phyloP scores from a whole-genome alignment of 805 yeast genomes.

The Candida silvatica region DNA sequence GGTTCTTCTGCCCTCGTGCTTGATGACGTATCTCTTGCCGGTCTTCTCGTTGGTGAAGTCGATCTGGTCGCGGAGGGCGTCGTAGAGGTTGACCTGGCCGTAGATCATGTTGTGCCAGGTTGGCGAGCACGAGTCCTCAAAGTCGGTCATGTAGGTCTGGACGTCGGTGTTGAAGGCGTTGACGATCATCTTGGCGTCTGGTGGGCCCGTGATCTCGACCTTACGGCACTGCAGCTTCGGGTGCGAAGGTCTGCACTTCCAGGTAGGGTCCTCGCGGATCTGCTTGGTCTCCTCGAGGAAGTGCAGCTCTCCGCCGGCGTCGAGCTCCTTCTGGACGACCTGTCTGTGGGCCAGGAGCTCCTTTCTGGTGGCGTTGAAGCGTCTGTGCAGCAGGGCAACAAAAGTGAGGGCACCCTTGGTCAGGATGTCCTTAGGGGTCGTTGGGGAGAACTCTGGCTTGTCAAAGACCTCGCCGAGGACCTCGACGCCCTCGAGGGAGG shows the following conservation, averaged over 20 bases:
- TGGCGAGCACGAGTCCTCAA: constrained; percentile 79
- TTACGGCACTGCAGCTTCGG: constrained; percentile 69
- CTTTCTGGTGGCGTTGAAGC: constrained; percentile 56
- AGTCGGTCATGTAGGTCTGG: constrained; percentile 80
- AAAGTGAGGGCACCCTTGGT: constrained; percentile 56
- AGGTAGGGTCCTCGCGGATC: constrained; percentile 63
- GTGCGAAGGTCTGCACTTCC: constrained; percentile 71
- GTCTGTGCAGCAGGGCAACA: constrained; percentile 64
- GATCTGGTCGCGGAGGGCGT: constrained; percentile 64
- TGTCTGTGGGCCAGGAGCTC: constrained; percentile 55
- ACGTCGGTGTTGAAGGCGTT: constrained; percentile 74
- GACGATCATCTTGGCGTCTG: constrained; percentile 75
- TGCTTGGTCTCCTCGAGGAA: constrained; percentile 60
- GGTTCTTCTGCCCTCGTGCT: constrained; percentile 43
- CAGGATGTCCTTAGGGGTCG: constrained; percentile 43
- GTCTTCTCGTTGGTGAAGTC: constrained; percentile 32
- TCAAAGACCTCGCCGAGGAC: constrained; percentile 39
- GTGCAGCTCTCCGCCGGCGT: constrained; percentile 51
- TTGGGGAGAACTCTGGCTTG: constrained; percentile 27
- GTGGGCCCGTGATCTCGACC: constrained; percentile 81
- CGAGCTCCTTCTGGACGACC: constrained; percentile 50
- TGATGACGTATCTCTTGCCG: constrained; percentile 31
- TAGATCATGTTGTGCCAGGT: constrained; percentile 75
- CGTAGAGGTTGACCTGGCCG: constrained; percentile 74
- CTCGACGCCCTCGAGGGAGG: constrained; percentile 40